A percentile compares a stretch with the other conserved stretches of the same genome.
phyloP scores from a whole-genome alignment of 768 basidiomycete species.

The Exidia glandulosa region DNA sequence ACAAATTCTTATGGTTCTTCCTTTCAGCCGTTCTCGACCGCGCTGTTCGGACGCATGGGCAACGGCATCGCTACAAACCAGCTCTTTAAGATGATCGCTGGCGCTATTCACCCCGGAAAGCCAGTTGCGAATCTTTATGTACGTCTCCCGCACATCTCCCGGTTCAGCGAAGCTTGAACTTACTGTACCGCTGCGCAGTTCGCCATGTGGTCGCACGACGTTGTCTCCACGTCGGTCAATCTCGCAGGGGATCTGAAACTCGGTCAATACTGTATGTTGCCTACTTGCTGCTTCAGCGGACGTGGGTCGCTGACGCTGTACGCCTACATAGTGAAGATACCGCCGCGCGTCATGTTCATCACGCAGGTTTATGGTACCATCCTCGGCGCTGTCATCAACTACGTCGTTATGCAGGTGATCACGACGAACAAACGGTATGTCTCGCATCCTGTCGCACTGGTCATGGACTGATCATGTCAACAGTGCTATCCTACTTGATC shows the following conservation, averaged over 20 bases:
- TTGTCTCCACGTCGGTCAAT: slow-evolving; percentile 40
- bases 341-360: slow-evolving; percentile 53
- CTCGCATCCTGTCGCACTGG: neutral
- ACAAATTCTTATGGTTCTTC: slow-evolving; percentile 6
- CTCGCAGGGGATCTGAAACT: slow-evolving; percentile 29
- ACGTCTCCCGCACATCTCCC: too few relatives aligned
- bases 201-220: slow-evolving; percentile 58
- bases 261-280: slow-evolving; percentile 46
- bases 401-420: slow-evolving; percentile 34
- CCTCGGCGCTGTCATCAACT: slow-evolving; percentile 26
- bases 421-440: slow-evolving; percentile 1
- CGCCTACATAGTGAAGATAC: slow-evolving; percentile 42
- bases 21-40: slow-evolving; percentile 41
- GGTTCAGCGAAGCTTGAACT: too few relatives aligned
- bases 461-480: slow-evolving; percentile 10
- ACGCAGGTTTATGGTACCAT: slow-evolving; percentile 59
- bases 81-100: slow-evolving; percentile 19
- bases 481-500: slow-evolving; percentile 43
- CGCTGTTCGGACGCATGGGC: slow-evolving; percentile 49
- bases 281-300: slow-evolving; percentile 48
- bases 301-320: too few relatives aligned
- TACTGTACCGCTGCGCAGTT: too few relatives aligned
- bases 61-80: slow-evolving; percentile 49
- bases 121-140: too few relatives aligned
- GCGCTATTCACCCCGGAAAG: slow-evolving; percentile 7